Conservation (phyloP, 108 stramenopile species). For the Fragilariopsis cylindrus region DNA sequence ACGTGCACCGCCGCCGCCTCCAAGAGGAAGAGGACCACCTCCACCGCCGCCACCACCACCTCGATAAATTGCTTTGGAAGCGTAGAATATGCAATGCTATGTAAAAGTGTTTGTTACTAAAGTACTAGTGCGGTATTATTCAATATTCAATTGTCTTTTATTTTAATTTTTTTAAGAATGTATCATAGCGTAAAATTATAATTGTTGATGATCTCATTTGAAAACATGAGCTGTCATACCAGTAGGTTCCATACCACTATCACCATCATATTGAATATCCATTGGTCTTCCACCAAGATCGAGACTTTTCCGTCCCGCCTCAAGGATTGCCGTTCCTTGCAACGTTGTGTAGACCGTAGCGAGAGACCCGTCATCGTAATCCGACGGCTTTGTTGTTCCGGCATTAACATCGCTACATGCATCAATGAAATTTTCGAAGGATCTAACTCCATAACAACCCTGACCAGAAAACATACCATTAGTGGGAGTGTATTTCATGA, state of each 20-base stretch:
- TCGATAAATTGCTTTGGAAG: slow-evolving; percentile 5
- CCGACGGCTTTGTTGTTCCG: slow-evolving; percentile 59
- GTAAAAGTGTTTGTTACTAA: background rate
- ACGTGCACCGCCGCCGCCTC: slow-evolving; percentile 26
- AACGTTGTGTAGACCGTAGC: slow-evolving; percentile 93
- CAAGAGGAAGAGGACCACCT: slow-evolving; percentile 21
- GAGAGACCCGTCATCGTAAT: slow-evolving; percentile 89
- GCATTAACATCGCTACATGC: slow-evolving; percentile 62
- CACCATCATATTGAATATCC: slow-evolving; percentile 86
- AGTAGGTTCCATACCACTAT: slow-evolving; percentile 47
- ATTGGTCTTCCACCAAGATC: slow-evolving; percentile 86
- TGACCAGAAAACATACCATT: slow-evolving; percentile 96
- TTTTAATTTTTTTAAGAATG: background rate
- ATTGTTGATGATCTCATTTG: background rate
- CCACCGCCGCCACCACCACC: slow-evolving; percentile 37
- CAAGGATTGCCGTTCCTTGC: slow-evolving; percentile 97
- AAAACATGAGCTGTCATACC: slow-evolving; percentile 66
- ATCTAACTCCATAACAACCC: slow-evolving; percentile 94
- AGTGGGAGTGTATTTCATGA: slow-evolving; percentile 99
- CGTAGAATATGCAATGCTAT: background rate
- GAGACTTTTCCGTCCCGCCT: slow-evolving; percentile 93
- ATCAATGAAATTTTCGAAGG: slow-evolving; percentile 87
- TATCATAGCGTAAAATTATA: background rate
- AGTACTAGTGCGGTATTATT: too few species aligned
- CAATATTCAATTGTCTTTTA: too few species aligned